phyloP scores from a whole-genome alignment of 257 asterid genomes.

The Schizonepeta tenuifolia region DNA sequence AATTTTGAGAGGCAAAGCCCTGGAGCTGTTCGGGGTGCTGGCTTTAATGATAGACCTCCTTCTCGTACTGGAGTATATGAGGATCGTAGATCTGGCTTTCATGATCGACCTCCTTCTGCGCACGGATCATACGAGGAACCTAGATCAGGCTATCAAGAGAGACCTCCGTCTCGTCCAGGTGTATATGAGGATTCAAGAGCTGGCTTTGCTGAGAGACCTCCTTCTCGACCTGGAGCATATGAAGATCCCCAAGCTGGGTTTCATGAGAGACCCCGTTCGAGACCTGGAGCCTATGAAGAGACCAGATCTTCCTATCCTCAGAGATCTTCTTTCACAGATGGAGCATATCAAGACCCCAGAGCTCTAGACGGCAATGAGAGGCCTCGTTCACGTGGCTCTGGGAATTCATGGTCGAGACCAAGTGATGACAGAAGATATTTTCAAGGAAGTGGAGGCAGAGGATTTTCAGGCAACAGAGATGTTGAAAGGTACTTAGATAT shows the following conservation, averaged over 20 bases:
- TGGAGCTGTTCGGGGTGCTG: constrained; percentile 61
- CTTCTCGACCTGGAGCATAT: constrained; percentile 50
- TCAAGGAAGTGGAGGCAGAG: constrained; percentile 88
- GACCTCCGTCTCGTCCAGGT: constrained; percentile 45
- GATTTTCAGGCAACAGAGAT: constrained; percentile 74
- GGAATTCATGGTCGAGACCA: constrained; percentile 62
- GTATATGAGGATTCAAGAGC: constrained; percentile 43
- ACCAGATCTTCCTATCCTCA: constrained; percentile 56
- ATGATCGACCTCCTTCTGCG: constrained; percentile 42
- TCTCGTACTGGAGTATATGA: constrained; percentile 50
- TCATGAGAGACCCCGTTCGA: constrained; percentile 63
- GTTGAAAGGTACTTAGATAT: constrained; percentile 61
- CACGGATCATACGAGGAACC: constrained; percentile 46
- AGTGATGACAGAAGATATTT: constrained; percentile 68
- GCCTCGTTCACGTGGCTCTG: constrained; percentile 83
- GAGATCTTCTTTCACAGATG: constrained; percentile 39
- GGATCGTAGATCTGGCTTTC: constrained; percentile 53
- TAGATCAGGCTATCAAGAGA: constrained; percentile 40
- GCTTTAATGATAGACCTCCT: constrained; percentile 53
- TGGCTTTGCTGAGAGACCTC: constrained; percentile 50
- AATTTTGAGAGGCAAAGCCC: constrained; percentile 75
- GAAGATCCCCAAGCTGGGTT: constrained; percentile 49
- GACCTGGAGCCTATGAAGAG: constrained; percentile 66
- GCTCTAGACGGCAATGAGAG: constrained; percentile 69
- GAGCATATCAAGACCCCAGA: constrained; percentile 61